A percentile compares a stretch with the other conserved stretches of the same genome.
Conservation (phyloP, 495 filamentous ascomycete genomes). For the Tuber borchii region DNA sequence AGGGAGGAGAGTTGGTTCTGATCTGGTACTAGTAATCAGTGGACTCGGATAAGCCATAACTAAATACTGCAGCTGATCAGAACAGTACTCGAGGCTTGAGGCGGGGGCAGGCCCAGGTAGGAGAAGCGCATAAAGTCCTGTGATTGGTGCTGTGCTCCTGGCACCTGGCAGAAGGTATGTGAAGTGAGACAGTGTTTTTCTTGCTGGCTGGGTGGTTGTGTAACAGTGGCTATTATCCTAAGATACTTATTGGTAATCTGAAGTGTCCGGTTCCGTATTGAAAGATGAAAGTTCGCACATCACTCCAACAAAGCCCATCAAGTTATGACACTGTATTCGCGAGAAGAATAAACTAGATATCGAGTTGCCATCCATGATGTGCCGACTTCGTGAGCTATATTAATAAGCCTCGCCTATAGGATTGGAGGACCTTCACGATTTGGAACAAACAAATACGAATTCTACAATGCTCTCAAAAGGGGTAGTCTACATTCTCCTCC, state of each 20-base stretch:
- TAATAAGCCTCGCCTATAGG: background rate
- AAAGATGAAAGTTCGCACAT: background rate
- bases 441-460: background rate
- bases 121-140: background rate
- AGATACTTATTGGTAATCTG: too few species aligned
- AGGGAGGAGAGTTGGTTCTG: background rate
- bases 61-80: conserved; percentile 1
- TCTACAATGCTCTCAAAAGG: background rate
- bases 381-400: background rate
- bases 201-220: too few species aligned
- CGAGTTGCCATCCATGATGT: background rate
- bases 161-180: too few species aligned
- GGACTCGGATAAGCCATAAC: background rate
- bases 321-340: background rate
- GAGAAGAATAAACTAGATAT: background rate
- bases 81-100: background rate
- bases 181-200: too few species aligned
- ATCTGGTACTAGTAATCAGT: background rate
- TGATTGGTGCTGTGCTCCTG: background rate
- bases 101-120: background rate
- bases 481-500: background rate
- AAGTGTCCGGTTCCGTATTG: background rate
- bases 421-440: background rate
- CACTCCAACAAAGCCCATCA: background rate
- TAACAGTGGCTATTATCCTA: too few species aligned